Conservation (phyloP, 345 rosid species). For the Hibiscus tridactylites region DNA sequence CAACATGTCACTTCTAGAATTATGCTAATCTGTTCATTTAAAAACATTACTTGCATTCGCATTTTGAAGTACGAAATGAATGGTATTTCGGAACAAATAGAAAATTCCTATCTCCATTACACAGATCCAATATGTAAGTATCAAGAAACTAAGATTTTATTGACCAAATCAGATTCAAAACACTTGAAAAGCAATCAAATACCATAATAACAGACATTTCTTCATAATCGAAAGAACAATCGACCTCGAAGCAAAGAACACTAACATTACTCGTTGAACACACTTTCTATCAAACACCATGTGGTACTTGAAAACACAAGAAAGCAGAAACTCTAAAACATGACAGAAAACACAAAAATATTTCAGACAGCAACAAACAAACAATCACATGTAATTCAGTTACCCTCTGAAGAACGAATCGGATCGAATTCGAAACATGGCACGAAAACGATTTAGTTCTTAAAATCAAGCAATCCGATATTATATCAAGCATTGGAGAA, state of each 20-base stretch:
- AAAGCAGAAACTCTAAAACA: too few relatives aligned
- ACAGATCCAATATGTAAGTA: not conserved
- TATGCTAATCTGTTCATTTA: not conserved
- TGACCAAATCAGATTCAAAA: not conserved
- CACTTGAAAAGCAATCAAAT: not conserved
- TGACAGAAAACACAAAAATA: too few relatives aligned
- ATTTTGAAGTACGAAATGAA: not conserved
- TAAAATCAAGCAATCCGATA: not conserved
- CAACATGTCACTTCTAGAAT: not conserved
- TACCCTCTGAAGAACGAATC: not conserved
- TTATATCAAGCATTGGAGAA: not conserved
- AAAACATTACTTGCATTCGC: not conserved
- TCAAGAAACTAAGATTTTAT: not conserved
- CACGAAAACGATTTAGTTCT: not conserved
- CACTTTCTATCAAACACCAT: not conserved
- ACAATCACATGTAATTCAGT: not conserved
- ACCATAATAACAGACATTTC: not conserved
- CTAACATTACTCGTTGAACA: not conserved
- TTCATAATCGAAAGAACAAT: not conserved
- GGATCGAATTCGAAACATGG: not conserved
- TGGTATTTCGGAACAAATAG: not conserved
- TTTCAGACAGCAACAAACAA: too few relatives aligned
- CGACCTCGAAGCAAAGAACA: not conserved
- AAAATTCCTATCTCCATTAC: not conserved
- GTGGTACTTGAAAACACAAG: not conserved